Conservation (phyloP, 805 yeast genomes). For the Starmerella floricola region DNA sequence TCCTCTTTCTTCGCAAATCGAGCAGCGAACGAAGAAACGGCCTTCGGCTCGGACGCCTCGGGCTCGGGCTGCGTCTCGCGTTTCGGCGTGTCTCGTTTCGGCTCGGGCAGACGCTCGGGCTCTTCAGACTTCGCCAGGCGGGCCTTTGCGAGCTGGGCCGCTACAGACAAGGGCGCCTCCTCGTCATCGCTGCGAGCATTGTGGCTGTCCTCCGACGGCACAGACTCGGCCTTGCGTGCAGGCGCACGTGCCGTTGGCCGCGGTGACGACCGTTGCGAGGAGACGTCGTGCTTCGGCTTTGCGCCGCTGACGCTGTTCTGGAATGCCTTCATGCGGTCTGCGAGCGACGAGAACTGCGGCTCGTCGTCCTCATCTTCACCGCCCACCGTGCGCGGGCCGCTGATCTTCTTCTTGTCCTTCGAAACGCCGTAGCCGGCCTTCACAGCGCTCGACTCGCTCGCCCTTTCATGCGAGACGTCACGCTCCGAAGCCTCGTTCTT, state of each 20-base stretch:
- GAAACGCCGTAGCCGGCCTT: neutral
- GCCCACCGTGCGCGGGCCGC: neutral
- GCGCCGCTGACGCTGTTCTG: conserved; percentile 21
- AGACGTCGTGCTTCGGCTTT: conserved; percentile 20
- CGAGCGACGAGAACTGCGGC: conserved; percentile 20
- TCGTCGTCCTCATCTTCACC: conserved; percentile 18
- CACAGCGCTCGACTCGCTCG: neutral
- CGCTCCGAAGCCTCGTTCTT: neutral
- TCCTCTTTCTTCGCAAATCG: conserved; percentile 15
- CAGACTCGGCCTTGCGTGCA: neutral
- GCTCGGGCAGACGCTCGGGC: conserved; percentile 18
- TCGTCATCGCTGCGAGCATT: conserved; percentile 4
- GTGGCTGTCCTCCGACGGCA: neutral
- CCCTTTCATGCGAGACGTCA: no score
- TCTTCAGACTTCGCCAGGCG: conserved; percentile 6
- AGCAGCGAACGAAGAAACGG: conserved; percentile 17
- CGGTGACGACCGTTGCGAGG: neutral
- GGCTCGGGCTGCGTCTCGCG: neutral
- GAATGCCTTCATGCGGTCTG: conserved; percentile 26
- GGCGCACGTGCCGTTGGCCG: no score
- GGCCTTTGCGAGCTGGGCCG: conserved; percentile 18
- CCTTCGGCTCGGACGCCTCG: conserved; percentile 9
- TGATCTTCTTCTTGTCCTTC: neutral
- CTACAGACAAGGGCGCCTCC: conserved; percentile 16
- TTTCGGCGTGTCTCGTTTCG: neutral